Evolutionary conservation across 768 basidiomycete genomes (phyloP), one percentile per base, ranked within the genome.

Genomic region (Rhodotorula toruloides): DNA sequence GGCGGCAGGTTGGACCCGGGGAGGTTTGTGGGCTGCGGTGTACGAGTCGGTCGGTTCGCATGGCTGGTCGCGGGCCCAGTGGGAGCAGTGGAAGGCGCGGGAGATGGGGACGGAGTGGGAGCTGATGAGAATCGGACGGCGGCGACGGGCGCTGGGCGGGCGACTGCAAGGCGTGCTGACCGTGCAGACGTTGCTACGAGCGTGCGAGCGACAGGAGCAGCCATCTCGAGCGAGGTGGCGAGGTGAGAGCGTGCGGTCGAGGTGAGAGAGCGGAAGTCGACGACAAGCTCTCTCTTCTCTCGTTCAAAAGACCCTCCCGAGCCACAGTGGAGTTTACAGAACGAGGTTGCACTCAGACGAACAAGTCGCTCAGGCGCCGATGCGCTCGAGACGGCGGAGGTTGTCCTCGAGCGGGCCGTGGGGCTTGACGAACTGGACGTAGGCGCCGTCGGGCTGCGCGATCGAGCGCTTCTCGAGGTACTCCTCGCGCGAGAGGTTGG

Each of bases 401-500:
- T 96, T 94, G 76, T 82, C 73, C 81, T 91, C 87, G 65, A 94
- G 83, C 59, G 84, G 84, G 67, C 92, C 92, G 82, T 86, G 89
- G 65, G 88, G 87, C 73, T 87, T 84, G 80, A 96, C 91, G 81
- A 88, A 94, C 79, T 93, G 87, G 56, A 96, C 88, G 78, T 96
- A 96, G 16, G 91, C 90, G 71, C 93, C 93, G 48, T 91, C 87
- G 76, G 86, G 85, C 84, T 94, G 70, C 34, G 66, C 93, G 73
- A 93, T 82, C 50, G 61, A 58, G 57, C 66, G 66, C 56, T 62
- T 58, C 80, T 85, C 86, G 76, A 84, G 74, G 79, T 96, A 98
- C 53, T 93, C 91, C 73, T 85, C 86, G 79, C 91, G 87, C 78
- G 86, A 85, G 65, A 97, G 91, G 74, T 88, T 88, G 47, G 96